A percentile compares a stretch with the other conserved stretches of the same genome.
phyloP scores from a whole-genome alignment of 2,329 filamentous ascomycete species.

The Hymenotorrendiella dingleyae region DNA sequence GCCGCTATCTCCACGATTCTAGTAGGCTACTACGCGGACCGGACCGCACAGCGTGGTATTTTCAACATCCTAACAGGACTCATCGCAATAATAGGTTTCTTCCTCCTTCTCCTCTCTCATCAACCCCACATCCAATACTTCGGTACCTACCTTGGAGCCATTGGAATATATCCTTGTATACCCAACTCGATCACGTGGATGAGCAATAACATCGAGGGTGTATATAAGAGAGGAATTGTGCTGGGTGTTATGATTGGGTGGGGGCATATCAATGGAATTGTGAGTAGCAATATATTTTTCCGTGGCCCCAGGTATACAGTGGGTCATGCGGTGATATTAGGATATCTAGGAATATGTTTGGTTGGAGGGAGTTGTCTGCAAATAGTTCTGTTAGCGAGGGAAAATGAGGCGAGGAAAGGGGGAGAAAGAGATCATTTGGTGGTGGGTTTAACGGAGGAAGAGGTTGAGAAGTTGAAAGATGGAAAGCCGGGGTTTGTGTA shows the following conservation, averaged over 20 bases:
- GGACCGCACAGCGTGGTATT: constrained; percentile 61
- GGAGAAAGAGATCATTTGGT: constrained; percentile 59
- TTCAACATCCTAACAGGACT: constrained; percentile 72
- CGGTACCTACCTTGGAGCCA: constrained; percentile 73
- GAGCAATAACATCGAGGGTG: constrained; percentile 80
- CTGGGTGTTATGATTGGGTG: constrained; percentile 84
- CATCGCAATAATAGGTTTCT: constrained; percentile 70
- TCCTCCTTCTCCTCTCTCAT: constrained; percentile 64
- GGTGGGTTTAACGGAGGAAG: constrained; percentile 53
- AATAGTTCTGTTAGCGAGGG: constrained; percentile 51
- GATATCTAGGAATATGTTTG: constrained; percentile 63
- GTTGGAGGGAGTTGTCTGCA: constrained; percentile 65
- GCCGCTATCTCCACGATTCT: constrained; percentile 62
- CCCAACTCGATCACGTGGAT: constrained; percentile 83
- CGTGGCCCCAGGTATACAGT: constrained; percentile 50
- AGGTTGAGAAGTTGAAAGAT: constrained; percentile 65
- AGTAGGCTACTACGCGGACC: constrained; percentile 70
- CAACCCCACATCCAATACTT: constrained; percentile 68
- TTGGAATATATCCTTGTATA: constrained; percentile 83
- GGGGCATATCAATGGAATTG: constrained; percentile 76
- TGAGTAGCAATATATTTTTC: constrained; percentile 59
- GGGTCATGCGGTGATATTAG: constrained; percentile 71
- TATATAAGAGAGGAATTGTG: constrained; percentile 83
- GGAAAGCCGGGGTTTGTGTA: constrained; percentile 65
- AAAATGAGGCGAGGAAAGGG: constrained; percentile 60